Base-by-base conservation (phyloP, 345 rosid species). In the Capsella bursapastoris region DNA sequence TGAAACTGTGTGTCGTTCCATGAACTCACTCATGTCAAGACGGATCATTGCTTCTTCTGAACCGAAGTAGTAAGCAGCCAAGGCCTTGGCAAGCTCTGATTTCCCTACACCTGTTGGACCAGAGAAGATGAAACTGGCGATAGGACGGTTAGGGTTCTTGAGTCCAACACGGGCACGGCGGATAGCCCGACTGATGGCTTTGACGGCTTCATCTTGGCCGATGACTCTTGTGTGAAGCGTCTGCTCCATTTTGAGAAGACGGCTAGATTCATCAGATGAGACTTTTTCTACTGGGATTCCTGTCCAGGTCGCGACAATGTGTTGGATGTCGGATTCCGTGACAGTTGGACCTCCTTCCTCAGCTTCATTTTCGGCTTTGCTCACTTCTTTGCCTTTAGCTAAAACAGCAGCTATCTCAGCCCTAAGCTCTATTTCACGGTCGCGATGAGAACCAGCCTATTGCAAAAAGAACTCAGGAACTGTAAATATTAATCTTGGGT, bases 81-180 rank as follows among this genome's bases (percentile, higher is more conserved):
- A 84, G 44, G 98, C 89, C 76, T 92, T 95, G 3, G 99, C 99
- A 56, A 95, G 88, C 73, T 95, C 99, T 13, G 99, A 92, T 82
- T 95, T 95, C 47, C 99, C 99, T 2, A 95, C 99, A 82, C 99
- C 99, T 31, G 99, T 95, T 41, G 99, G 99, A 55, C 99, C 99
- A 70, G 99, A 92, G 83, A 95, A 95, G 80, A 95, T 92, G 87
- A 95, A 92, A 83, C 98, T 95, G 8, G 99, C 98, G 6, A 95
- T 95, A 0, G 99, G 99, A 13, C 97, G 84, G 51, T 89, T 92
- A 1, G 99, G 99, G 60, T 90, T 92, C 84, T 92, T 92, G 15
- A 95, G 96, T 65, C 99, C 99, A 82, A 92, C 97, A 80, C 97
- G 98, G 16, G 98, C 98, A 51, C 99, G 87, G 38, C 99, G 88